Evolutionary conservation across 495 filamentous ascomycete genomes (phyloP).

Genomic region (Eremomyces bilateralis): DNA sequence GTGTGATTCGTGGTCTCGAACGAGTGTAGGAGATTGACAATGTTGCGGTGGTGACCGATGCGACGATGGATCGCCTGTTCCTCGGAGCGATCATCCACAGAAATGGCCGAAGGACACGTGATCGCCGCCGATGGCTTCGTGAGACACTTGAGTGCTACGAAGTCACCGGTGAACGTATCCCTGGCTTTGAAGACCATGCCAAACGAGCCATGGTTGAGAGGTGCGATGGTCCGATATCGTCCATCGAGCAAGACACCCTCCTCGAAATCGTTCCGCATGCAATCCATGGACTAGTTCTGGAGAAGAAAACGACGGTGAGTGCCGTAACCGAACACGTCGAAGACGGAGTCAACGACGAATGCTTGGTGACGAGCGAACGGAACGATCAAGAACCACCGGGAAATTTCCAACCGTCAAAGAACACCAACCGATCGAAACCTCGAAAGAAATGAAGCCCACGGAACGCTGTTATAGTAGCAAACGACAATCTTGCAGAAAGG

Average conservation of each 20-base stretch:
- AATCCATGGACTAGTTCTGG: no score
- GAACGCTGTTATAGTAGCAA: no score
- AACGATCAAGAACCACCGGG: no score
- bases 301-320: no score
- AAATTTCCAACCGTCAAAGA: no score
- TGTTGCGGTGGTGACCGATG: slow-evolving; percentile 64
- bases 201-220: slow-evolving; percentile 95
- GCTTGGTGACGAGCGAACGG: no score
- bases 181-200: slow-evolving; percentile 90
- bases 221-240: slow-evolving; percentile 75
- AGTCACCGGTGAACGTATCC: slow-evolving; percentile 48
- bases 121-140: slow-evolving; percentile 46
- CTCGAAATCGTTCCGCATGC: slow-evolving; percentile 20
- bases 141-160: slow-evolving; percentile 86
- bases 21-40: slow-evolving; percentile 77
- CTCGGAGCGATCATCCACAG: slow-evolving; percentile 66
- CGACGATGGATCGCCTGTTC: slow-evolving; percentile 64
- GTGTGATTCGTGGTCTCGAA: slow-evolving; percentile 81
- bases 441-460: no score
- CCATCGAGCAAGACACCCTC: slow-evolving; percentile 20
- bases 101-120: slow-evolving; percentile 26
- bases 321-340: no score
- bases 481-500: no score
- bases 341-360: no score
- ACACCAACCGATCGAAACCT: no score